These are phyloP conservation scores for Allomyces arbusculus DNA, from an alignment of 192 early-diverging fungal genomes.

Conservation along the genomic window DNA sequence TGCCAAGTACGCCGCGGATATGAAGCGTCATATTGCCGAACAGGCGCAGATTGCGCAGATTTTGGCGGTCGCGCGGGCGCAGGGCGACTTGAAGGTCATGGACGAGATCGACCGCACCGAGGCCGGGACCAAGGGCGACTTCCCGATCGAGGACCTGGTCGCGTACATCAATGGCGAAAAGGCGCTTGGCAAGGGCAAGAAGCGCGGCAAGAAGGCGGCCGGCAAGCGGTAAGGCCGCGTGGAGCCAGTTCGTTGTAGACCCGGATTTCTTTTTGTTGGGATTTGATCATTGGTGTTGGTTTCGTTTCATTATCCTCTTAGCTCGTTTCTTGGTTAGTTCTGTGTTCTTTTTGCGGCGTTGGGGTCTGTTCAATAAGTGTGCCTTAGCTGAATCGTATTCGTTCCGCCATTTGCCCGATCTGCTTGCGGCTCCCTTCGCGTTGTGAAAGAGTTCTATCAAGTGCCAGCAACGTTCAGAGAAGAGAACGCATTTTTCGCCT, in stretches of 20 bases:
- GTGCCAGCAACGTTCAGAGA: not conserved
- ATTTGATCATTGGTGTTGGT: not conserved
- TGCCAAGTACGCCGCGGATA: slow-evolving; percentile 40
- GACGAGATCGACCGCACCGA: slow-evolving; percentile 13
- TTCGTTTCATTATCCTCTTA: not conserved
- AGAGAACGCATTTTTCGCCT: not conserved
- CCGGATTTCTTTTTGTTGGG: not conserved
- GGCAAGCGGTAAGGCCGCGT: not conserved
- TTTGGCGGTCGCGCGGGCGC: slow-evolving; percentile 7
- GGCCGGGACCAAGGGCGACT: slow-evolving; percentile 34
- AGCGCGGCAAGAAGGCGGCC: not conserved
- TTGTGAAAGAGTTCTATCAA: not conserved
- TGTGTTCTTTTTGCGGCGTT: not conserved
- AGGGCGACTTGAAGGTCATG: slow-evolving; percentile 8
- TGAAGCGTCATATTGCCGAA: slow-evolving; percentile 33
- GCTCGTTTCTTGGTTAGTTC: slow-evolving; percentile 1
- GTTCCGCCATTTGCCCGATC: slow-evolving; percentile 1
- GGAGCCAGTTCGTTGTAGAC: too few species aligned
- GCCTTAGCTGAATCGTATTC: slow-evolving; percentile 1
- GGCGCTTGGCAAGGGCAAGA: not conserved
- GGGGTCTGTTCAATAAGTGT: not conserved
- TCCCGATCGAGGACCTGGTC: slow-evolving; percentile 58
- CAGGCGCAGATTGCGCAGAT: slow-evolving; percentile 21
- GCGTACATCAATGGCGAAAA: slow-evolving; percentile 34
- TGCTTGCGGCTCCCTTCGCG: not conserved